Evolutionary conservation across 2,329 filamentous ascomycete species (phyloP).

Genomic region (Aspergillus sp.): DNA sequence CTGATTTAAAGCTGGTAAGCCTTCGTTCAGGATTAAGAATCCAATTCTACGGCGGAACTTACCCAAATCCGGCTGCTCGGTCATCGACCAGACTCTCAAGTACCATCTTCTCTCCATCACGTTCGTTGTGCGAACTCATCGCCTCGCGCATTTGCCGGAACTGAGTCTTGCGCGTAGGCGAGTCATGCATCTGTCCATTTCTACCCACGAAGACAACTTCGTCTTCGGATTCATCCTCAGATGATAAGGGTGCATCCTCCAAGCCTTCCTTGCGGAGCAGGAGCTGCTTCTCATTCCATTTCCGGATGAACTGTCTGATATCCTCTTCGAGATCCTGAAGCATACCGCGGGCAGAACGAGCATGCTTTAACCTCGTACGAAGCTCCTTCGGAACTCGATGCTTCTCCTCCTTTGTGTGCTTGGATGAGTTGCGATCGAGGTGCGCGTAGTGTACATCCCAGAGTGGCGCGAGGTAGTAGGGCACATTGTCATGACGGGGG

Average conservation of each 20-base stretch:
- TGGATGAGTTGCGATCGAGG: constrained; percentile 31
- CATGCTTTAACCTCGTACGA: constrained; percentile 72
- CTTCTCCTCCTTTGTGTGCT: constrained; percentile 35
- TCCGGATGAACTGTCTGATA: constrained; percentile 67
- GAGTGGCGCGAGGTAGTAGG: constrained; percentile 81
- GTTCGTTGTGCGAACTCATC: constrained; percentile 25
- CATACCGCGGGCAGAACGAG: constrained; percentile 71
- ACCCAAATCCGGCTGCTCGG: constrained; percentile 77
- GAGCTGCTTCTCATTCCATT: constrained; percentile 53
- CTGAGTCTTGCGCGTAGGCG: constrained; percentile 49
- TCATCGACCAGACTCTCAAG: constrained; percentile 77
- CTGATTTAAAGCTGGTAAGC: constrained; percentile 37
- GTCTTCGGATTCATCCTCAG: constrained; percentile 60
- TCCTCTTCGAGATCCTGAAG: constrained; percentile 81
- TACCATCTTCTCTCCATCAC: constrained; percentile 64
- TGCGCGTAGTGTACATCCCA: constrained; percentile 64
- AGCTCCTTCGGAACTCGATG: constrained; percentile 71
- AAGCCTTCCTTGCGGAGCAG: constrained; percentile 43
- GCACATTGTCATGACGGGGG: constrained; percentile 65
- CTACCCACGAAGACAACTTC: constrained; percentile 87
- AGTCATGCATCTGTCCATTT: constrained; percentile 60
- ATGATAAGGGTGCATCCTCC: constrained; percentile 35
- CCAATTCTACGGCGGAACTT: constrained; percentile 30
- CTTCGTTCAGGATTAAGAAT: no score
- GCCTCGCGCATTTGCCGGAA: constrained; percentile 42